Evolutionary conservation across 1,284 basidiomycete genomes (phyloP), one percentile per base, ranked within the genome.

Genomic region (Rhodotorula sp.): DNA sequence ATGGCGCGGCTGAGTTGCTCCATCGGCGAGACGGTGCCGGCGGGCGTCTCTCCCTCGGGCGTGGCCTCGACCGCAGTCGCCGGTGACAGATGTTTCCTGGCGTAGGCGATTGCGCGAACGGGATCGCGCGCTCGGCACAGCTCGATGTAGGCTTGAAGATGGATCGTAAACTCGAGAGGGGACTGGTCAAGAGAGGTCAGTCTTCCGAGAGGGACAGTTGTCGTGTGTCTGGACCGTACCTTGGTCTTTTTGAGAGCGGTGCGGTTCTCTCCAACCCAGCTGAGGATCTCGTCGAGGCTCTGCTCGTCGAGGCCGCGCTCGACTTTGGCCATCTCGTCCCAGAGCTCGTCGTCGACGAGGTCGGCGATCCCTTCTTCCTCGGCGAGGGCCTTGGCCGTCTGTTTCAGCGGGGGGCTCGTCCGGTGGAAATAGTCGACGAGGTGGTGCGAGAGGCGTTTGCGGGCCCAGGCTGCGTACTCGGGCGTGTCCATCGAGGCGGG

Each of bases 261-360:
- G 80, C 95, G 92, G 83, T 99, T 97, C 84, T 99, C 97, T 70
- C 87, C 92, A 78, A 95, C 98, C 95, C 95, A 99, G 21, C 88
- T 86, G 57, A 99, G 84, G 8, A 95, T 95, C 80, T 94, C 90
- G 1, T 89, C 93, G 93, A 78, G 90, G 90, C 75, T 92, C 88
- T 62, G 83, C 23, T 84, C 82, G 8, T 81, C 72, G 26, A 99
- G 85, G 0, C 92, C 92, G 10, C 85, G 84, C 80, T 97, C 93
- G 74, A 98, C 93, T 68, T 87, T 87, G 80, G 97, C 97, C 54
- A 98, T 84, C 69, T 78, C 73, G 38, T 75, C 64, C 75, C 75
- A 76, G 19, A 79, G 55, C 69, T 97, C 93, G 58, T 95, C 88
- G 79, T 97, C 94, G 55, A 94, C 92, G 18, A 95, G 84, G 63